phyloP scores from a whole-genome alignment of 257 asterid species.

The Jacaranda copaia region DNA sequence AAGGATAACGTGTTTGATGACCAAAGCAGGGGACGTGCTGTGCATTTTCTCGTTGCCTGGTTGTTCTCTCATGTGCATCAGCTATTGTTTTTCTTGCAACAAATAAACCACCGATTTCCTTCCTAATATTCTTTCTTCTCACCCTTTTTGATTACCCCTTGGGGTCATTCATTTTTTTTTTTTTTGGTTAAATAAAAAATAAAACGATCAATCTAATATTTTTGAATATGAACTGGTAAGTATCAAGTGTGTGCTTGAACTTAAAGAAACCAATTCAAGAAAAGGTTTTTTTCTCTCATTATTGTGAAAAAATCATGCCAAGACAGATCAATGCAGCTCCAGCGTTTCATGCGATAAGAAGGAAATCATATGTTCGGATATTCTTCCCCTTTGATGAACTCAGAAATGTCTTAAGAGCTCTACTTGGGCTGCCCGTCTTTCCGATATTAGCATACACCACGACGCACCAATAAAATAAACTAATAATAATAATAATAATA shows the following conservation, averaged over 20 bases:
- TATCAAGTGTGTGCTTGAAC: background rate
- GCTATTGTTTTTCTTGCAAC: conserved; percentile 14
- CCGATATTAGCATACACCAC: background rate
- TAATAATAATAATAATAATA: background rate
- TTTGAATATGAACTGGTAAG: background rate
- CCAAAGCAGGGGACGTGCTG: conserved; percentile 42
- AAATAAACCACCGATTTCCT: conserved; percentile 38
- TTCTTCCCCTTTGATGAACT: background rate
- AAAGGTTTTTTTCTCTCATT: too few species aligned
- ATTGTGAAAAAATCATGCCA: too few species aligned
- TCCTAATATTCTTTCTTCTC: background rate
- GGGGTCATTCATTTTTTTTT: background rate
- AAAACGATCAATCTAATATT: background rate
- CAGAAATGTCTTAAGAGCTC: background rate
- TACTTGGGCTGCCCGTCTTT: too few species aligned
- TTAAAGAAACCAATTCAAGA: background rate
- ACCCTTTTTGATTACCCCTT: background rate
- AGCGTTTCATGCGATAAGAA: background rate
- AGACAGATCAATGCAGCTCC: background rate
- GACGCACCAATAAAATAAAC: background rate
- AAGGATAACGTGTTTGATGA: conserved; percentile 12
- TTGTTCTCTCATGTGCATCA: conserved; percentile 47
- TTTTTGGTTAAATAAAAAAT: background rate
- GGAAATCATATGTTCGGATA: background rate
- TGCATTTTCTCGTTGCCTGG: conserved; percentile 34